A percentile compares a stretch with the other conserved stretches of the same genome.
Conservation (phyloP, 179 eudicot genomes). For the Beta macrorhiza region DNA sequence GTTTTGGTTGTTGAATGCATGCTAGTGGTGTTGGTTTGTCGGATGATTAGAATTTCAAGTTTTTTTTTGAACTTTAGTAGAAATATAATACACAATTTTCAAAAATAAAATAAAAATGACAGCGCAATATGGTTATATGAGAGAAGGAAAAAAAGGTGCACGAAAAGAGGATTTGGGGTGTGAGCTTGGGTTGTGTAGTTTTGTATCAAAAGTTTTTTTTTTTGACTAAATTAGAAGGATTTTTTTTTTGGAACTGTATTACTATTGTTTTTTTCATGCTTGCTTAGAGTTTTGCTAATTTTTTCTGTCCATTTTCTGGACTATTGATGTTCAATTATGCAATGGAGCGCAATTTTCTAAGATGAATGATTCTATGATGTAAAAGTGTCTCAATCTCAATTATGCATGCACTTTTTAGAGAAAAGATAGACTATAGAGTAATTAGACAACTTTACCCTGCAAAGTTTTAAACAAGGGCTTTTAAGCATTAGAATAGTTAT, state of each 20-base stretch:
- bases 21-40: constrained; percentile 10
- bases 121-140: neutral
- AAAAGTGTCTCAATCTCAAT: neutral
- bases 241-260: neutral
- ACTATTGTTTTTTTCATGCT: neutral
- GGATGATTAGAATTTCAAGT: neutral
- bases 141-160: constrained; percentile 15
- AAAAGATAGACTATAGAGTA: neutral
- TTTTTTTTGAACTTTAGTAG: neutral
- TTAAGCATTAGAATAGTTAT: neutral
- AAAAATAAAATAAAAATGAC: neutral
- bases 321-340: neutral
- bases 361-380: neutral
- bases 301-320: neutral
- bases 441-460: neutral
- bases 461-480: neutral
- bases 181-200: neutral
- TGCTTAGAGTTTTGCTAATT: neutral
- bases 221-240: neutral
- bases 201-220: too few relatives aligned
- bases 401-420: neutral
- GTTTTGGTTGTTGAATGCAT: constrained; percentile 16
- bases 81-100: constrained; percentile 11
- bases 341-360: neutral
- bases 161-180: neutral